These are phyloP conservation scores for Bacidia gigantensis DNA, from an alignment of 495 filamentous ascomycete genomes.

Conservation along the genomic window DNA sequence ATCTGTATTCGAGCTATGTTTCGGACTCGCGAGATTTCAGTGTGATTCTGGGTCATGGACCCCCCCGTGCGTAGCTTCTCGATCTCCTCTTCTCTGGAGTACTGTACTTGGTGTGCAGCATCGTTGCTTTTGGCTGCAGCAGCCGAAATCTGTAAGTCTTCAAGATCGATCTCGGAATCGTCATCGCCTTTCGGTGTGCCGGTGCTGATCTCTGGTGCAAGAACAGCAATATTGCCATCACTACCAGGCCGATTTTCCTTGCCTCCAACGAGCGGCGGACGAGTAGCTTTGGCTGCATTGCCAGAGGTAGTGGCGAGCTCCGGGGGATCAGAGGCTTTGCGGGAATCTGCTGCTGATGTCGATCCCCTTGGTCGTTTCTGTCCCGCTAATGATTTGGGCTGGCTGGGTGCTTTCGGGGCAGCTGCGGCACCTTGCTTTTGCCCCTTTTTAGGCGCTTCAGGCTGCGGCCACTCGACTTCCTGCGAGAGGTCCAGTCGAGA, in stretches of 20 bases:
- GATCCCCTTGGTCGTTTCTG: slow-evolving; percentile 36
- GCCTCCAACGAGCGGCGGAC: slow-evolving; percentile 29
- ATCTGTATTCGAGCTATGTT: slow-evolving; percentile 90
- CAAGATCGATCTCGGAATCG: slow-evolving; percentile 48
- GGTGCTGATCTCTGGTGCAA: slow-evolving; percentile 30
- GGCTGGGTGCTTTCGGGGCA: slow-evolving; percentile 30
- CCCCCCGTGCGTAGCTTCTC: slow-evolving; percentile 86
- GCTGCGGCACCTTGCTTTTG: slow-evolving; percentile 34
- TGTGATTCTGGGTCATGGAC: slow-evolving; percentile 97
- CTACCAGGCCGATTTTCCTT: slow-evolving; percentile 44
- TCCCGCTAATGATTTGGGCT: slow-evolving; percentile 18
- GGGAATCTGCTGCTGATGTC: slow-evolving; percentile 28
- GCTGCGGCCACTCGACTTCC: slow-evolving; percentile 66
- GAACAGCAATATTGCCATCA: slow-evolving; percentile 37
- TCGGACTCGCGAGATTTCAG: slow-evolving; percentile 89
- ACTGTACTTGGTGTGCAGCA: slow-evolving; percentile 35
- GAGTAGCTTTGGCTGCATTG: slow-evolving; percentile 36
- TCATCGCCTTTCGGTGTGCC: slow-evolving; percentile 41
- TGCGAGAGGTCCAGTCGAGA: slow-evolving; percentile 66
- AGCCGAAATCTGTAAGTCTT: slow-evolving; percentile 50
- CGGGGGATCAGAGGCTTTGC: slow-evolving; percentile 45
- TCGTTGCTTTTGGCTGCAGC: slow-evolving; percentile 34
- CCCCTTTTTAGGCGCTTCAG: slow-evolving; percentile 57
- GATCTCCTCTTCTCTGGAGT: slow-evolving; percentile 84
- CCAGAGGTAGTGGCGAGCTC: slow-evolving; percentile 33